These are phyloP conservation scores for Pyrenopolyporus hunteri DNA, from an alignment of 495 filamentous ascomycete species.

Conservation along the genomic window DNA sequence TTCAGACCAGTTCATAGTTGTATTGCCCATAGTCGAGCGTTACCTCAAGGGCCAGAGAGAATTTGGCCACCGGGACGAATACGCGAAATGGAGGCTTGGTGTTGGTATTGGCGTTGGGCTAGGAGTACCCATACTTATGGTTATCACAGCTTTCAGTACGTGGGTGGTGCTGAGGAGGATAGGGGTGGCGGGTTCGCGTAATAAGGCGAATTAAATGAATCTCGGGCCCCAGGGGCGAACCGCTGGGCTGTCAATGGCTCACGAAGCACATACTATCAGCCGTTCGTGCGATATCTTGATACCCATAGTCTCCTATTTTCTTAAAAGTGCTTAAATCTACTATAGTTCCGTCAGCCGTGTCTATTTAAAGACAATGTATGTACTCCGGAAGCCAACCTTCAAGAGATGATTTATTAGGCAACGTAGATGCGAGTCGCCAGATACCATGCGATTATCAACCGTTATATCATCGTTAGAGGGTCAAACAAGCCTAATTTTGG, in stretches of 20 bases:
- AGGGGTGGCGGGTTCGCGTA: neutral
- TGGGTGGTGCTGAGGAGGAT: neutral
- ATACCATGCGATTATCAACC: constrained; percentile 8
- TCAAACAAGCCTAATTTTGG: constrained; percentile 6
- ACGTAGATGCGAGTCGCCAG: constrained; percentile 2
- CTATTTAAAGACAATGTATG: neutral
- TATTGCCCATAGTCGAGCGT: neutral
- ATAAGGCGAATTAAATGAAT: neutral
- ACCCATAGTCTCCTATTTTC: neutral
- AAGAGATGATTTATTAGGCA: constrained; percentile 12
- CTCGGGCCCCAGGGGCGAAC: neutral
- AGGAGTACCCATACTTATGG: constrained; percentile 14
- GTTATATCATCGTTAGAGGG: neutral
- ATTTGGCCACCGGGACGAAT: neutral
- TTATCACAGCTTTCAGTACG: neutral
- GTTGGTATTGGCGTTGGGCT: constrained; percentile 20
- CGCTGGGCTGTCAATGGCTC: too few relatives aligned
- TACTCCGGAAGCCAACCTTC: neutral
- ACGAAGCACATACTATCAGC: too few relatives aligned
- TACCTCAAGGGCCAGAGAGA: neutral
- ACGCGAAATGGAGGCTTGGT: constrained; percentile 14
- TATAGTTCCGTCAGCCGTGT: too few relatives aligned
- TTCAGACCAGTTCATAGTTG: constrained; percentile 1
- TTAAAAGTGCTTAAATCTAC: neutral
- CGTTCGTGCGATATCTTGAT: too few relatives aligned